Percentiles rank a stretch among this genome's conserved stretches.
Conservation (phyloP, 768 basidiomycete genomes). For the Paxillus rubicundulus region DNA sequence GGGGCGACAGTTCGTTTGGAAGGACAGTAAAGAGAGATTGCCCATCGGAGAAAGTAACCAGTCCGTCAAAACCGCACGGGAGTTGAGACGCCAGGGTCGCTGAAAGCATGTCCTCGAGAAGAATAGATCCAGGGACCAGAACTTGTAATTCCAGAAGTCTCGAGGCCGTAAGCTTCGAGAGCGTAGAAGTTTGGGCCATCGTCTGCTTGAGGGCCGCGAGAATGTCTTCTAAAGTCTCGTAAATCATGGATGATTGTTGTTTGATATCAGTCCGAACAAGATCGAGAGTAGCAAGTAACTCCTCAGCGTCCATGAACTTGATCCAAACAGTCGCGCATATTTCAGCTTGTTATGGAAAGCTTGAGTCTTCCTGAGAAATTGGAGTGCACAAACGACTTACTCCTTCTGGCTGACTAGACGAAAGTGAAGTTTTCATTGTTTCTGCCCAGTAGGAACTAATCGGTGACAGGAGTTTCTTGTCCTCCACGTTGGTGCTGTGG, state of each 20-base stretch:
- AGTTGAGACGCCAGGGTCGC: constrained; percentile 36
- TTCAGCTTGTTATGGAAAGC: constrained; percentile 10
- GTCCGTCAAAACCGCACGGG: constrained; percentile 29
- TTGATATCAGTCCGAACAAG: constrained; percentile 21
- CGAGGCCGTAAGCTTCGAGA: constrained; percentile 27
- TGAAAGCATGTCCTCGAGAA: constrained; percentile 51
- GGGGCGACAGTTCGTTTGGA: not conserved
- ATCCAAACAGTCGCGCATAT: constrained; percentile 46
- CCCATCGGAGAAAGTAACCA: constrained; percentile 5
- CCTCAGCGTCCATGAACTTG: constrained; percentile 44
- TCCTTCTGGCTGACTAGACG: constrained; percentile 7
- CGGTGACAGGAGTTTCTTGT: constrained; percentile 40
- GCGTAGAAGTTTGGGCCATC: not conserved
- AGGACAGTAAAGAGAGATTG: constrained; percentile 6
- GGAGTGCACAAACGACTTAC: constrained; percentile 7
- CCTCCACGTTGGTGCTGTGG: constrained; percentile 32
- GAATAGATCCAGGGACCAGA: constrained; percentile 32
- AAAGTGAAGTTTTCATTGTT: constrained; percentile 12
- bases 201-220: constrained; percentile 32
- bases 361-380: not conserved
- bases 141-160: constrained; percentile 39
- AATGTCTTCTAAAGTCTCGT: constrained; percentile 35
- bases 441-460: constrained; percentile 45
- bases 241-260: not conserved
- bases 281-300: constrained; percentile 47